Evolutionary conservation across 306 rosid genomes (phyloP).

Genomic region (Nissolia schottii): DNA sequence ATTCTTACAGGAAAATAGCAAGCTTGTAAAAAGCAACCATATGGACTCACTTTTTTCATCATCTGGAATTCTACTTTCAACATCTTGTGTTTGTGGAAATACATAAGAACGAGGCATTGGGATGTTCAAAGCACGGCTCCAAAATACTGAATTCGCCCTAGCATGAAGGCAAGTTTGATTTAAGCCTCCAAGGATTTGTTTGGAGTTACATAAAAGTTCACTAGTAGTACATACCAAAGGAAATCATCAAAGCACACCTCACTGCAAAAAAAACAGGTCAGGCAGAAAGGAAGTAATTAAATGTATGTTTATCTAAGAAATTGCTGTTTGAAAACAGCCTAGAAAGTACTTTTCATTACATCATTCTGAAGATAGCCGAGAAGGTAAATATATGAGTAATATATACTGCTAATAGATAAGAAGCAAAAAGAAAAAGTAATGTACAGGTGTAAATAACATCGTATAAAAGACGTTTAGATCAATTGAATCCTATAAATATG

Average conservation of each 20-base stretch:
- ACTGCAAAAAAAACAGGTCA: conserved; percentile 44
- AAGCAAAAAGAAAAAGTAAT: not conserved
- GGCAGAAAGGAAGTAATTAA: conserved; percentile 27
- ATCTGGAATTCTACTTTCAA: conserved; percentile 33
- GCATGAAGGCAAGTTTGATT: conserved; percentile 30
- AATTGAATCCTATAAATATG: not conserved
- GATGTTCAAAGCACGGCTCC: conserved; percentile 91
- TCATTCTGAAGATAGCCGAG: not conserved
- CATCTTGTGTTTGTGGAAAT: conserved; percentile 64
- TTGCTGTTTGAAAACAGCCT: not conserved
- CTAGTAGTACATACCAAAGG: conserved; percentile 66
- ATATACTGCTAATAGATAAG: not conserved
- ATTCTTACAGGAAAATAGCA: not conserved
- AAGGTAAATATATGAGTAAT: not conserved
- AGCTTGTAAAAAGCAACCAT: not conserved
- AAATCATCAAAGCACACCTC: conserved; percentile 92
- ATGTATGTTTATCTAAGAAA: not conserved
- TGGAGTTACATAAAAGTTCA: conserved; percentile 8
- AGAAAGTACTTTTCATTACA: conserved; percentile 2
- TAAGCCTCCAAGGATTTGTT: conserved; percentile 29
- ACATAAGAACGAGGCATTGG: conserved; percentile 83
- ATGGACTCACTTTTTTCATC: conserved; percentile 37
- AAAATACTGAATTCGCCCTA: conserved; percentile 94
- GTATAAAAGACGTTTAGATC: not conserved
- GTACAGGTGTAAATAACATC: not conserved